Percentiles rank a stretch among this genome's conserved stretches.
Conservation (phyloP, 208 protist genomes). For the Wallacemonas rigidus region DNA sequence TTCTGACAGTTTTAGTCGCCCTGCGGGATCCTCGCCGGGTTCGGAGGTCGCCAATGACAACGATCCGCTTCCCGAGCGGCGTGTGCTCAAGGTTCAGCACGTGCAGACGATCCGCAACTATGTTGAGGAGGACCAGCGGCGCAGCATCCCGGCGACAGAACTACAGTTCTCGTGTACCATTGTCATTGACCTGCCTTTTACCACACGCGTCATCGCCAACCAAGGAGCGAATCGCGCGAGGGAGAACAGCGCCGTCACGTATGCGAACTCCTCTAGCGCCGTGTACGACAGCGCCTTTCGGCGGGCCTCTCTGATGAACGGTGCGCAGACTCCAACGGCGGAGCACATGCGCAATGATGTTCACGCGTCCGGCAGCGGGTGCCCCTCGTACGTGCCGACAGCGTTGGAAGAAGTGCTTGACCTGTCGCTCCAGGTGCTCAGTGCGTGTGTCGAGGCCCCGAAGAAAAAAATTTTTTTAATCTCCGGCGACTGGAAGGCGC, state of each 20-base stretch:
- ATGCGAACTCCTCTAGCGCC: neutral
- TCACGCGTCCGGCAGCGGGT: neutral
- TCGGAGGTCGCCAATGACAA: neutral
- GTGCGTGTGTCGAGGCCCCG: constrained; percentile 33
- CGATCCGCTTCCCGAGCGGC: neutral
- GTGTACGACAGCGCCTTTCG: neutral
- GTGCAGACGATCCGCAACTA: constrained; percentile 62
- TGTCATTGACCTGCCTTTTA: constrained; percentile 29
- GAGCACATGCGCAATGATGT: constrained; percentile 1
- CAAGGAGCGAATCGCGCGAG: neutral
- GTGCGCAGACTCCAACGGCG: neutral
- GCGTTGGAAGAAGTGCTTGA: constrained; percentile 20
- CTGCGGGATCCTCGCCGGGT: neutral
- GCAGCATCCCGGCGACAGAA: constrained; percentile 49
- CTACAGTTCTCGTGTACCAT: constrained; percentile 61
- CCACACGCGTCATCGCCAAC: neutral
- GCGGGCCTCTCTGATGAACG: neutral
- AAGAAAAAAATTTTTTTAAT: constrained; percentile 25
- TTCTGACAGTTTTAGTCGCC: neutral
- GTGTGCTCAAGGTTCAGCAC: constrained; percentile 55
- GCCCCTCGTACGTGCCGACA: neutral
- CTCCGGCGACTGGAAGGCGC: constrained; percentile 41
- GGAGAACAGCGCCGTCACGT: neutral
- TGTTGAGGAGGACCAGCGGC: constrained; percentile 34
- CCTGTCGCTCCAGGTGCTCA: constrained; percentile 21